Evolutionary conservation across 208 protist species (phyloP).

Genomic region (Leishmania braziliensis): DNA sequence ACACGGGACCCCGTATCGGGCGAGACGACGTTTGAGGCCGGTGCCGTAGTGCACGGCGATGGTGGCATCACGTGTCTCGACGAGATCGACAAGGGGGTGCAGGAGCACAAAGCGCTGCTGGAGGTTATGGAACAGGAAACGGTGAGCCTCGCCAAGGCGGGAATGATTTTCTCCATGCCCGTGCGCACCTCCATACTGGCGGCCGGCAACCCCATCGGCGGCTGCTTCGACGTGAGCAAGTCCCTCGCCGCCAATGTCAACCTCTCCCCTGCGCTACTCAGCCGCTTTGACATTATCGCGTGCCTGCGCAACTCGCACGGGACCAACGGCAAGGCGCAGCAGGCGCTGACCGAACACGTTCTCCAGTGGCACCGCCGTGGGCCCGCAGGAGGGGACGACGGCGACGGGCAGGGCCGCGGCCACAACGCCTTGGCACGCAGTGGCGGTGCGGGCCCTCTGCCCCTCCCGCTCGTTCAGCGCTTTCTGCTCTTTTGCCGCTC

Average conservation of each 20-base stretch:
- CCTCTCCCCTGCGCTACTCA: constrained; percentile 94
- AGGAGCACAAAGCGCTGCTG: constrained; percentile 97
- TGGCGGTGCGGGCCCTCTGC: constrained; percentile 36
- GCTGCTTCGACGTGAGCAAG: constrained; percentile 92
- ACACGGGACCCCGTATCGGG: constrained; percentile 87
- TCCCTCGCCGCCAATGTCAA: constrained; percentile 97
- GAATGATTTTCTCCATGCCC: constrained; percentile 96
- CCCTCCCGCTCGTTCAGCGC: constrained; percentile 58
- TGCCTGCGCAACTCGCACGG: constrained; percentile 64
- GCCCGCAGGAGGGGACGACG: neutral
- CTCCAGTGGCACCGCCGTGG: constrained; percentile 76
- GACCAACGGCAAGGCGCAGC: constrained; percentile 23
- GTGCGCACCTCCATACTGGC: constrained; percentile 97
- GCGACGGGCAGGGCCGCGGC: neutral
- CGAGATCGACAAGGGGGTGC: constrained; percentile 98
- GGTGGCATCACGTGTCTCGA: constrained; percentile 99
- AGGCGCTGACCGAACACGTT: constrained; percentile 94
- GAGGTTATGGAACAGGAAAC: constrained; percentile 99
- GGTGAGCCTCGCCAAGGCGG: constrained; percentile 99
- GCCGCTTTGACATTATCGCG: constrained; percentile 99
- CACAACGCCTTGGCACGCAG: neutral
- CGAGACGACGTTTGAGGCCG: constrained; percentile 97
- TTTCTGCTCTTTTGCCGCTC: constrained; percentile 75
- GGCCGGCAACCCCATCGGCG: constrained; percentile 98
- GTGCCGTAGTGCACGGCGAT: constrained; percentile 98